Base-by-base conservation (phyloP, 2,329 filamentous ascomycete species). In the Cryphonectria carpinicola region DNA sequence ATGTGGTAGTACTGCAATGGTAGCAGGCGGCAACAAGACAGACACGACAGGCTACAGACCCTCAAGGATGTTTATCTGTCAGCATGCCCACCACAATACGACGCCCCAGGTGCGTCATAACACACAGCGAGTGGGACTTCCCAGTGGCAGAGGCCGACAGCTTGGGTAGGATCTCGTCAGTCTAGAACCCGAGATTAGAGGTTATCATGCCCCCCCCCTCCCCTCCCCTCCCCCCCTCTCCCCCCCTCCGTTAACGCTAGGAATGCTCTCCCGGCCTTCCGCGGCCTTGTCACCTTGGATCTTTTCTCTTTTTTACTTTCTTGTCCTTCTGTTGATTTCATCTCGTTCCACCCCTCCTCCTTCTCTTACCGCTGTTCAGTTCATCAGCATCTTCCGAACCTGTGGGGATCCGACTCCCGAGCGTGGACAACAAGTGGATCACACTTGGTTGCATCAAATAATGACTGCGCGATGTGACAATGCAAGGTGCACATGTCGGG, bases 261-360 rank as follows among this genome's bases (percentile, higher is more conserved):
- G 66, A n/a, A 69, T 49, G 46, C 22, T 17, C 56, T 68, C 65
- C 70, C 70, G 61, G 66, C 10, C 54, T 64, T 69, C 70, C 70
- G 70, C 66, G 63, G 56, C 62, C 66, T 67, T 67, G 65, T 58
- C 66, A 64, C 35, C 61, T 61, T 32, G 32, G 32, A 32, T 32
- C 32, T 32, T 49, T 28, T 67, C 41, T 17, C 11, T 13, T 25
- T 10, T 56, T 32, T 0, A 32, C 32, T 32, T 32, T 28, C n/a
- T 32, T 32, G 46, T 2, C 8, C 49, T 35, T 58, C 14, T 58
- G 10, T 32, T 19, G 5, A 32, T 58, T 58, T 58, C 5, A 32
- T 58, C 25, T 32, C 54, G 13, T 28, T 10, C 14, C 2, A 25
- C 13, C 54, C 25, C 4, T 28, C 22, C n/a, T 17, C 25, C 54